Evolutionary conservation across 441 rosid species (phyloP).

Genomic region (Metrosideros polymorpha): DNA sequence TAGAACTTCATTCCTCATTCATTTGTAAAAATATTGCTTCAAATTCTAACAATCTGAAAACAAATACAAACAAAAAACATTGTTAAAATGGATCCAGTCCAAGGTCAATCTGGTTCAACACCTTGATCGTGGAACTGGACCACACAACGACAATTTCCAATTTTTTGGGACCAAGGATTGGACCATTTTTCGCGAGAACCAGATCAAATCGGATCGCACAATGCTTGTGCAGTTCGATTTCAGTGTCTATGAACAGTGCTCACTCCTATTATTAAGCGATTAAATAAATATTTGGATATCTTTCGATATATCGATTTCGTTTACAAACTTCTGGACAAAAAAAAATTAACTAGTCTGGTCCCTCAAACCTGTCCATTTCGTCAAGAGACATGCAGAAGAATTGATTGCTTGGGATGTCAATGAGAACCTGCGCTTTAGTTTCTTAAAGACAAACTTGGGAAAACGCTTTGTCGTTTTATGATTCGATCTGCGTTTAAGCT

Average conservation of each 20-base stretch:
- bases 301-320: neutral
- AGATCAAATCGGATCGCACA: neutral
- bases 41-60: rapidly evolving
- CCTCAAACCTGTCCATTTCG: neutral
- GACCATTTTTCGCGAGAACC: neutral
- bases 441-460: neutral
- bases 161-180: neutral
- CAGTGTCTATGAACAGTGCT: neutral
- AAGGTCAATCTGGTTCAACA: rapidly evolving
- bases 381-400: neutral
- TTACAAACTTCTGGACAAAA: neutral
- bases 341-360: neutral
- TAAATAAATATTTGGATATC: neutral
- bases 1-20: rapidly evolving
- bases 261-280: neutral
- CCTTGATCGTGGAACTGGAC: rapidly evolving
- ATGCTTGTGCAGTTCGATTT: neutral
- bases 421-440: neutral
- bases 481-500: neutral
- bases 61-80: neutral
- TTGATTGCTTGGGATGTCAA: too few species aligned
- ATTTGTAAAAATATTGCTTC: neutral
- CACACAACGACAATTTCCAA: rapidly evolving
- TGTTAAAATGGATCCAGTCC: neutral
- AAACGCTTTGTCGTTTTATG: neutral